Conservation (phyloP, 2,329 filamentous ascomycete species). For the Pyricularia pennisetigena region DNA sequence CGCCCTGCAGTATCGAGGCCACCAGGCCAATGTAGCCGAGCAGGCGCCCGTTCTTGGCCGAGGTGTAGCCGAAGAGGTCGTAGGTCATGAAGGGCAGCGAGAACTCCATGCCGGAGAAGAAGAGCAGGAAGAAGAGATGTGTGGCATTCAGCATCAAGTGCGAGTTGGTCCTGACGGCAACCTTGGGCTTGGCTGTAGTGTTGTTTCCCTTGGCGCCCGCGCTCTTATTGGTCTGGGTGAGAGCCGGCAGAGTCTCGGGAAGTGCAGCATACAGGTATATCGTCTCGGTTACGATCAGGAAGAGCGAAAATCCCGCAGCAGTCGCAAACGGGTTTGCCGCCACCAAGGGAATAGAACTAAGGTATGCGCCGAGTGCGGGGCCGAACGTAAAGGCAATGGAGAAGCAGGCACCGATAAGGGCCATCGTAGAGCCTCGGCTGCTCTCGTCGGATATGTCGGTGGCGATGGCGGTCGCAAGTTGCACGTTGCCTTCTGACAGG, state of each 20-base stretch:
- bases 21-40: constrained; percentile 88
- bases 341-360: constrained; percentile 69
- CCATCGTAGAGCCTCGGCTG: constrained; percentile 85
- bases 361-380: constrained; percentile 78
- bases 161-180: constrained; percentile 60
- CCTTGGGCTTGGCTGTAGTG: constrained; percentile 2
- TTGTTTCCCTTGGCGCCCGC: constrained; percentile 12
- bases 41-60: constrained; percentile 71
- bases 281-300: constrained; percentile 79
- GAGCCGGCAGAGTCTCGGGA: constrained; percentile 73
- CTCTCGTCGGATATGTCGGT: constrained; percentile 87
- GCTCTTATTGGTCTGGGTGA: constrained; percentile 24
- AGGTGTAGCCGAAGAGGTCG: constrained; percentile 77
- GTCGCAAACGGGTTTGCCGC: constrained; percentile 89
- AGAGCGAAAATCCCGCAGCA: constrained; percentile 78
- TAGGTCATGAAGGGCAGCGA: constrained; percentile 96
- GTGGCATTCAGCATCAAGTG: constrained; percentile 73
- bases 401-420: constrained; percentile 91
- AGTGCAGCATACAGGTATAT: constrained; percentile 75
- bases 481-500: constrained; percentile 91
- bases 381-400: constrained; percentile 96
- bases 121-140: constrained; percentile 86
- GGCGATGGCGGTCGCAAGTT: constrained; percentile 91
- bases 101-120: constrained; percentile 98
- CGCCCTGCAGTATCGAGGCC: constrained; percentile 85